Evolutionary conservation across 352 stramenopile genomes (phyloP).

Genomic region (Phytopythium sindhum): DNA sequence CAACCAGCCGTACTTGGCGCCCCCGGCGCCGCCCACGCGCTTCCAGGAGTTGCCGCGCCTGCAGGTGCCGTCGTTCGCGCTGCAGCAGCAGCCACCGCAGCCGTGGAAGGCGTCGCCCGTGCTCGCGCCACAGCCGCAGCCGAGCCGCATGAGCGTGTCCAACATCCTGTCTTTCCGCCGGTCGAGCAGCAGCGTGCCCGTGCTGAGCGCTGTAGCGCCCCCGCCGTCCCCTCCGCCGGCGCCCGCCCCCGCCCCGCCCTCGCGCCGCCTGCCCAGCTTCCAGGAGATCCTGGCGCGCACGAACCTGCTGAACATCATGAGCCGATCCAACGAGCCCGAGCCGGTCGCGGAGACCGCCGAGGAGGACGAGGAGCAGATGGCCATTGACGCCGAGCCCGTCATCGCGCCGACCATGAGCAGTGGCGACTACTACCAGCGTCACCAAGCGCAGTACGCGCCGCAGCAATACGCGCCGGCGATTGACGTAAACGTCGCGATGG

Average conservation of each 20-base stretch:
- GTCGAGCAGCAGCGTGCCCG: slow-evolving; percentile 22
- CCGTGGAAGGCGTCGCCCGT: slow-evolving; percentile 42
- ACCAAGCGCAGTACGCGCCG: slow-evolving; percentile 12
- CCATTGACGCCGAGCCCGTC: not conserved
- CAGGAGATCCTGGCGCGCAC: slow-evolving; percentile 61
- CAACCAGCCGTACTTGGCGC: slow-evolving; percentile 22
- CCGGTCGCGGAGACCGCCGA: slow-evolving; percentile 15
- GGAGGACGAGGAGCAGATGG: slow-evolving; percentile 9
- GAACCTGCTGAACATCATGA: slow-evolving; percentile 60
- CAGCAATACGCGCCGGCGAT: slow-evolving; percentile 22
- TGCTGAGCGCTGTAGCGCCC: slow-evolving; percentile 10
- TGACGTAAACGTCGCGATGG: slow-evolving; percentile 28
- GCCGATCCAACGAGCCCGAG: slow-evolving; percentile 24
- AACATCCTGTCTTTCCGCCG: slow-evolving; percentile 36
- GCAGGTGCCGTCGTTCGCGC: slow-evolving; percentile 54
- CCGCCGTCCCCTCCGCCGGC: slow-evolving; percentile 21
- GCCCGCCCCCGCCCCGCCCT: slow-evolving; percentile 14
- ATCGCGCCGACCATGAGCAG: slow-evolving; percentile 7
- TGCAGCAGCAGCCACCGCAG: slow-evolving; percentile 46
- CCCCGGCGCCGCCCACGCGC: slow-evolving; percentile 19
- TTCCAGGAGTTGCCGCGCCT: slow-evolving; percentile 70
- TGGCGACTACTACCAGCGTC: slow-evolving; percentile 11
- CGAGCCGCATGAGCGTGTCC: slow-evolving; percentile 43
- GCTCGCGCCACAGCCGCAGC: slow-evolving; percentile 21
- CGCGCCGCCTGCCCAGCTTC: slow-evolving; percentile 58